These are phyloP conservation scores for Coleophoma cylindrospora DNA, from an alignment of 2,329 filamentous ascomycete genomes.

Conservation along the genomic window DNA sequence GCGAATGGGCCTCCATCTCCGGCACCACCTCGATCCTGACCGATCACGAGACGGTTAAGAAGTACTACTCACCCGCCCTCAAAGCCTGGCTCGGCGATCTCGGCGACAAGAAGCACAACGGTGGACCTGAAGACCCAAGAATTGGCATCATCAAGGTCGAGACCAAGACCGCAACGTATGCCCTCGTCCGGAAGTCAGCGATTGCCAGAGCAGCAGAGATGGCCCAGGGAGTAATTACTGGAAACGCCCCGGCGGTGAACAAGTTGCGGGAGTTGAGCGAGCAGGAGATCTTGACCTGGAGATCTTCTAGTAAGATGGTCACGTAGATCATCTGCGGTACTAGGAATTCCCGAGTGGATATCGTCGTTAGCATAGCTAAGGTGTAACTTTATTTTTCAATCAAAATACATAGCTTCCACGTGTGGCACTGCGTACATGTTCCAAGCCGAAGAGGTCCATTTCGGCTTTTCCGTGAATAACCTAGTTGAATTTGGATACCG, in stretches of 20 bases:
- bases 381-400: no score
- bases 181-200: constrained; percentile 56
- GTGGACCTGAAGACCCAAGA: constrained; percentile 73
- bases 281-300: constrained; percentile 60
- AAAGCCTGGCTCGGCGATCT: constrained; percentile 87
- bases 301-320: constrained; percentile 29
- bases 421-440: no score
- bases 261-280: constrained; percentile 69
- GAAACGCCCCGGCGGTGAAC: constrained; percentile 67
- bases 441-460: no score
- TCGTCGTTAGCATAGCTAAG: not conserved
- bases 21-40: constrained; percentile 66
- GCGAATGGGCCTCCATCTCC: constrained; percentile 85
- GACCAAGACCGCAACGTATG: constrained; percentile 68
- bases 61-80: constrained; percentile 68
- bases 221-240: constrained; percentile 69
- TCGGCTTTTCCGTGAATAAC: no score
- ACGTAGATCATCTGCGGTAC: constrained; percentile 6
- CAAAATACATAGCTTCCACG: no score
- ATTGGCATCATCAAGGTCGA: constrained; percentile 78
- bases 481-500: not conserved
- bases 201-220: constrained; percentile 64
- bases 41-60: constrained; percentile 62
- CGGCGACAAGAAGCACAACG: constrained; percentile 78
- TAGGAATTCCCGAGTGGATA: not conserved